These are phyloP conservation scores for Cryptococcus sp. DNA, from an alignment of 1,284 basidiomycete species.

Conservation along the genomic window DNA sequence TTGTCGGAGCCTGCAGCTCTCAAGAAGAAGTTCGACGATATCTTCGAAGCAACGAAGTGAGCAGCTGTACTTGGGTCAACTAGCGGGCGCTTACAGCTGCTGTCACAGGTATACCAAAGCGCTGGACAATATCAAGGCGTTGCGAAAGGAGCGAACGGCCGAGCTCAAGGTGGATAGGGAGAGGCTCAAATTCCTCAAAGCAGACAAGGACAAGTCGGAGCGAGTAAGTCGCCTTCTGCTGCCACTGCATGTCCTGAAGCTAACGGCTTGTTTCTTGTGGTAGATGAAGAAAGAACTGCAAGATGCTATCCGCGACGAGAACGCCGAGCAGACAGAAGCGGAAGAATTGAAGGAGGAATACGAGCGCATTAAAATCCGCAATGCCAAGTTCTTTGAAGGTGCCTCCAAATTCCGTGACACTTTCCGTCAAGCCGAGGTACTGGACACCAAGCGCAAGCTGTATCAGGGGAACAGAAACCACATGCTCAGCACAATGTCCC, in stretches of 20 bases:
- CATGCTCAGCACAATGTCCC: slow-evolving; percentile 60
- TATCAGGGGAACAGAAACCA: slow-evolving; percentile 66
- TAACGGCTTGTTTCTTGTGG: background rate
- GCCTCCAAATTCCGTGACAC: slow-evolving; percentile 82
- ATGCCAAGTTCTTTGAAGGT: slow-evolving; percentile 78
- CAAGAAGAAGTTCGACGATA: slow-evolving; percentile 99
- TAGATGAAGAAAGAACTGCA: slow-evolving; percentile 44
- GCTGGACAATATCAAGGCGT: slow-evolving; percentile 83
- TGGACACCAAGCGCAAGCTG: slow-evolving; percentile 68
- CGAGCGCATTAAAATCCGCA: slow-evolving; percentile 68
- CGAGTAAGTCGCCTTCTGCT: slow-evolving; percentile 51
- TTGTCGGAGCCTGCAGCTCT: slow-evolving; percentile 84
- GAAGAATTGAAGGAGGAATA: slow-evolving; percentile 71
- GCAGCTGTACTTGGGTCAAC: slow-evolving; percentile 18
- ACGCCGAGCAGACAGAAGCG: slow-evolving; percentile 71
- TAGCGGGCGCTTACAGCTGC: no score
- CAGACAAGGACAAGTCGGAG: slow-evolving; percentile 84
- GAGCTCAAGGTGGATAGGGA: slow-evolving; percentile 73
- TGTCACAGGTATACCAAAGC: slow-evolving; percentile 86
- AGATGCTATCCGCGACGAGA: slow-evolving; percentile 68
- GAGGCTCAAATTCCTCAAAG: slow-evolving; percentile 73
- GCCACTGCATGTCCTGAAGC: background rate
- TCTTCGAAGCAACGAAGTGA: slow-evolving; percentile 95
- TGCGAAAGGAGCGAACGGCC: slow-evolving; percentile 84
- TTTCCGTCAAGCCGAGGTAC: slow-evolving; percentile 69